A percentile compares a stretch with the other conserved stretches of the same genome.
Evolutionary conservation across 176 grass and related monocot species (phyloP).

Genomic region (Secale cereale): DNA sequence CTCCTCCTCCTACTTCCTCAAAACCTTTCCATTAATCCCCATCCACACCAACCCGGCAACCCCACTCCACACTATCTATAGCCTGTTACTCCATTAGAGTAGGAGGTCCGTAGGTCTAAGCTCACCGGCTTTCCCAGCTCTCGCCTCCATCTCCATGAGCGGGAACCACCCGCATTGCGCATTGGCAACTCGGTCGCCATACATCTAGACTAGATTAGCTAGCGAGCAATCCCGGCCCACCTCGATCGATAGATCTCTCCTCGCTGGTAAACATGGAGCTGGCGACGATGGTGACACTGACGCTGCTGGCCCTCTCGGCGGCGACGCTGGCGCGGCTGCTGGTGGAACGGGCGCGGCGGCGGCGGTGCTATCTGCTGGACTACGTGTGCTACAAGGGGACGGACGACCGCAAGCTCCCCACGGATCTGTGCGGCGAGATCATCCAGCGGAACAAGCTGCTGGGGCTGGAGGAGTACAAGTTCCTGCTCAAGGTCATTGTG

Average conservation of each 20-base stretch:
- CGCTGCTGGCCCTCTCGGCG: constrained; percentile 44
- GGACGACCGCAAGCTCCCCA: constrained; percentile 88
- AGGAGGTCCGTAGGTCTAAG: neutral
- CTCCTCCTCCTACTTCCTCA: neutral
- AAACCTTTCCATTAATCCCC: constrained; percentile 1
- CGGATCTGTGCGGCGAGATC: constrained; percentile 83
- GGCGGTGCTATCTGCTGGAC: constrained; percentile 76
- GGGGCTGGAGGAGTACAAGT: constrained; percentile 89
- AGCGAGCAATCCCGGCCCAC: neutral
- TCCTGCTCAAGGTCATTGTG: constrained; percentile 95
- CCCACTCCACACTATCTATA: constrained; percentile 4
- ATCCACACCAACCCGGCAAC: constrained; percentile 14
- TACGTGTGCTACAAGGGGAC: constrained; percentile 88
- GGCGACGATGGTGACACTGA: constrained; percentile 29
- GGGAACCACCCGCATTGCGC: neutral
- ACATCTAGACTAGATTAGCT: neutral
- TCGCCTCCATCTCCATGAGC: constrained; percentile 31
- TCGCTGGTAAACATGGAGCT: constrained; percentile 46
- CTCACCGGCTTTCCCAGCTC: neutral
- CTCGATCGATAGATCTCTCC: neutral
- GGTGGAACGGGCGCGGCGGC: constrained; percentile 28
- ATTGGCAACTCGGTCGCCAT: constrained; percentile 4
- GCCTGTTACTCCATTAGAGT: neutral
- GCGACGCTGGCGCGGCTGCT: constrained; percentile 29
- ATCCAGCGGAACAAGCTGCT: constrained; percentile 77